A percentile compares a stretch with the other conserved stretches of the same genome.
These are phyloP conservation scores for Peribolospora kevripleyi DNA, from an alignment of 768 basidiomycete genomes.

Conservation along the genomic window DNA sequence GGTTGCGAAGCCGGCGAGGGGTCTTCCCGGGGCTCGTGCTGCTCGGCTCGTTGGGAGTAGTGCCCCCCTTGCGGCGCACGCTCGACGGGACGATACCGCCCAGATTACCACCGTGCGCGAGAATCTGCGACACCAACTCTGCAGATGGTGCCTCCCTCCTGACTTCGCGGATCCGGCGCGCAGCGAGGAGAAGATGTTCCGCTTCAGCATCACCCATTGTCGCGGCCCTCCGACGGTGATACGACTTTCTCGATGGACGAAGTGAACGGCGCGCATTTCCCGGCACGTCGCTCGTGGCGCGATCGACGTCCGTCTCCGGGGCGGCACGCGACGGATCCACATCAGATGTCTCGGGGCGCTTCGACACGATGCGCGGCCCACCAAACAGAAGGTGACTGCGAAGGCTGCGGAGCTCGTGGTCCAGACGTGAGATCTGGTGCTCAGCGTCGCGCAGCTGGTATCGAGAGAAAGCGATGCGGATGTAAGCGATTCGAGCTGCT, in stretches of 20 bases:
- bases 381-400: slow-evolving; percentile 5
- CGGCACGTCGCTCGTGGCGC: background rate
- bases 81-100: background rate
- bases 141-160: background rate
- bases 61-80: background rate
- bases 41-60: background rate
- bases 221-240: background rate
- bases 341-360: background rate
- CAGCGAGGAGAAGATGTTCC: slow-evolving; percentile 10
- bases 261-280: background rate
- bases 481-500: background rate
- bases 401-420: slow-evolving; percentile 5
- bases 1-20: too few species aligned
- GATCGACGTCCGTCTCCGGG: background rate
- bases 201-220: slow-evolving; percentile 14
- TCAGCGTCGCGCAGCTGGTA: slow-evolving; percentile 1
- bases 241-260: background rate
- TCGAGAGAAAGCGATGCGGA: background rate
- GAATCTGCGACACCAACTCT: too few species aligned
- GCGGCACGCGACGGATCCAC: background rate
- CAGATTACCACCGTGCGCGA: slow-evolving; percentile 3
- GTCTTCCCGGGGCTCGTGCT: background rate
- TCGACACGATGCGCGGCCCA: background rate
- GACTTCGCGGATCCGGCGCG: slow-evolving; percentile 5
- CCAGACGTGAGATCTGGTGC: background rate